phyloP scores from a whole-genome alignment of 208 protist genomes.

The Trypanosoma platydactyli region DNA sequence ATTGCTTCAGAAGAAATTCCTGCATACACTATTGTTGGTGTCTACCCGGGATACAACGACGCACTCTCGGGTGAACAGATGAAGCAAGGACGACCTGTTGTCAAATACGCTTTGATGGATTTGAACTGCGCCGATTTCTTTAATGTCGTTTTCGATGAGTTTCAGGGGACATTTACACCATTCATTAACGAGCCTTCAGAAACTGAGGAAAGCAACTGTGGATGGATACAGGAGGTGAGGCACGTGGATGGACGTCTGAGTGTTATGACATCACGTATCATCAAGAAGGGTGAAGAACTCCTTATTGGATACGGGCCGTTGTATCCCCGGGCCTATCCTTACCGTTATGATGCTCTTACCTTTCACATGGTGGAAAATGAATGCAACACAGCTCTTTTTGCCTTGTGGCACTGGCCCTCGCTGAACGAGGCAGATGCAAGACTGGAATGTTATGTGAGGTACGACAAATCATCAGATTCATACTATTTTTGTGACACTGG shows the following conservation, averaged over 20 bases:
- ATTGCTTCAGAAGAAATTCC: conserved; percentile 65
- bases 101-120: conserved; percentile 81
- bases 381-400: conserved; percentile 42
- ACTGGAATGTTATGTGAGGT: conserved; percentile 63
- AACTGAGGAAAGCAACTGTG: conserved; percentile 81
- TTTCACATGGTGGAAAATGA: conserved; percentile 59
- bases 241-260: conserved; percentile 61
- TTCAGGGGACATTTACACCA: conserved; percentile 71
- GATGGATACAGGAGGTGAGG: conserved; percentile 83
- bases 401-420: conserved; percentile 74
- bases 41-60: conserved; percentile 84
- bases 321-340: conserved; percentile 75
- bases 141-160: conserved; percentile 83
- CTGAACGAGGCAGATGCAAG: conserved; percentile 49
- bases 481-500: conserved; percentile 48
- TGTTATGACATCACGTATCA: conserved; percentile 71
- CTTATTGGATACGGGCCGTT: conserved; percentile 85
- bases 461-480: conserved; percentile 30
- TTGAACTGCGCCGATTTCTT: conserved; percentile 86
- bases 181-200: conserved; percentile 87
- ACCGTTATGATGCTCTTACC: conserved; percentile 79
- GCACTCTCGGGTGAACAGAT: conserved; percentile 69
- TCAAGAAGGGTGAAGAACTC: conserved; percentile 74
- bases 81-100: conserved; percentile 59
- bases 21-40: conserved; percentile 68